These are phyloP conservation scores for Stachybotrys elegans DNA, from an alignment of 2,329 filamentous ascomycete species.

Conservation along the genomic window DNA sequence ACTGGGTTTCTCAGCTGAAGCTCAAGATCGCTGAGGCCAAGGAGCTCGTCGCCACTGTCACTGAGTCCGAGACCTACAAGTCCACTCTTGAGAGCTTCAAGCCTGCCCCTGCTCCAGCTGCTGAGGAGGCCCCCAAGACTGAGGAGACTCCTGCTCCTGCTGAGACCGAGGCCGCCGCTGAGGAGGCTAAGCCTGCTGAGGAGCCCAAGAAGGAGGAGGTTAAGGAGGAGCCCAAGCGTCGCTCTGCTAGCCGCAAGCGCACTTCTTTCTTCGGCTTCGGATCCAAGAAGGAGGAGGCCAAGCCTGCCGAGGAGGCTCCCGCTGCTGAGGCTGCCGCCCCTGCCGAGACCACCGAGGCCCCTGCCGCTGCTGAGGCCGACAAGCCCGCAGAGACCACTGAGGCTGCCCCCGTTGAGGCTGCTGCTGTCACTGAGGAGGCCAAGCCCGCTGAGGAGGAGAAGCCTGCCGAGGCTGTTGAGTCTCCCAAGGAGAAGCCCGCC, in stretches of 20 bases:
- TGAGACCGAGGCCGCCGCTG: slow-evolving; percentile 28
- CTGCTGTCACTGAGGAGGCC: slow-evolving; percentile 27
- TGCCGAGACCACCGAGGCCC: slow-evolving; percentile 14
- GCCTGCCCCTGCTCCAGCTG: slow-evolving; percentile 33
- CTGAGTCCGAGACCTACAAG: slow-evolving; percentile 85
- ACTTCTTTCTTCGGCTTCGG: slow-evolving; percentile 59
- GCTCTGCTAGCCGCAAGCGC: slow-evolving; percentile 62
- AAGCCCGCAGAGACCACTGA: slow-evolving; percentile 17
- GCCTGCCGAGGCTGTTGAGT: slow-evolving; percentile 33
- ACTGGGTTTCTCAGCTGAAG: slow-evolving; percentile 85
- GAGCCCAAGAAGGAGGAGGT: slow-evolving; percentile 41
- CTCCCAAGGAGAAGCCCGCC: slow-evolving; percentile 38
- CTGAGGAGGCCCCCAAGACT: slow-evolving; percentile 26
- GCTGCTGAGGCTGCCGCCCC: slow-evolving; percentile 18
- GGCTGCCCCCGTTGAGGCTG: slow-evolving; percentile 28
- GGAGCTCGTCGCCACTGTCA: slow-evolving; percentile 67
- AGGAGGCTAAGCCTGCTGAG: slow-evolving; percentile 29
- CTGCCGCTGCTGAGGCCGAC: slow-evolving; percentile 27
- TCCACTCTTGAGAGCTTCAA: slow-evolving; percentile 67
- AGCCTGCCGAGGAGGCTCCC: slow-evolving; percentile 15
- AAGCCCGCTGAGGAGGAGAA: slow-evolving; percentile 31
- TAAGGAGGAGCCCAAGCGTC: slow-evolving; percentile 56
- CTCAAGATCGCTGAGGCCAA: slow-evolving; percentile 80
- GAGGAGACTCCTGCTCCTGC: slow-evolving; percentile 33
- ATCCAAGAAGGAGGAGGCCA: slow-evolving; percentile 45